Evolutionary conservation across 2,329 filamentous ascomycete species (phyloP).

Genomic region (Calonectria crousiana): DNA sequence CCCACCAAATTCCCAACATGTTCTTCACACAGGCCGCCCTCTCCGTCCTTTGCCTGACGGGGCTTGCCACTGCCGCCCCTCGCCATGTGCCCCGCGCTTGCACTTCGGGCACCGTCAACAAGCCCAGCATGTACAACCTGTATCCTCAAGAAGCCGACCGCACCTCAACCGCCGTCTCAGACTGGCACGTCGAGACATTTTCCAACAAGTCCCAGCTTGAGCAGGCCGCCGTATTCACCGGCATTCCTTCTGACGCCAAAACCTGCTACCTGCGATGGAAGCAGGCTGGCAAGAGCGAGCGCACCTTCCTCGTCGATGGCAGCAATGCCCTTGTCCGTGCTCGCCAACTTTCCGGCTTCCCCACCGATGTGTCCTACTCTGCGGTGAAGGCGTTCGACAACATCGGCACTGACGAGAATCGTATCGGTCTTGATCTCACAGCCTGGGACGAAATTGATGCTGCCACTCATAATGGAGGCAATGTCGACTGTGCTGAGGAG

Average conservation of each 20-base stretch:
- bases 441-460: slow-evolving; percentile 9
- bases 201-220: slow-evolving; percentile 19
- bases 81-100: slow-evolving; percentile 12
- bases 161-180: background rate
- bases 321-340: slow-evolving; percentile 4
- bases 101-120: background rate
- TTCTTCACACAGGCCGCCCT: slow-evolving; percentile 7
- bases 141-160: slow-evolving; percentile 5
- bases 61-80: slow-evolving; percentile 2
- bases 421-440: slow-evolving; percentile 4
- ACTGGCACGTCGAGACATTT: slow-evolving; percentile 19
- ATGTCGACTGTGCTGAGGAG: slow-evolving; percentile 9
- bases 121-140: slow-evolving; percentile 17
- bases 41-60: slow-evolving; percentile 7
- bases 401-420: background rate
- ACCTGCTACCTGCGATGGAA: slow-evolving; percentile 10
- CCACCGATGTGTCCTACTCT: slow-evolving; percentile 5
- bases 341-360: slow-evolving; percentile 11
- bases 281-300: slow-evolving; percentile 3
- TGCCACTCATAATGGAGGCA: slow-evolving; percentile 3
- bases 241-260: slow-evolving; percentile 11
- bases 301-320: slow-evolving; percentile 19
- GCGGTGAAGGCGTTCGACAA: slow-evolving; percentile 8
- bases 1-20: background rate
- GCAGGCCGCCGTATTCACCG: slow-evolving; percentile 14